Base-by-base conservation (phyloP, 2,329 filamentous ascomycete species). In the Exophiala mesophila region DNA sequence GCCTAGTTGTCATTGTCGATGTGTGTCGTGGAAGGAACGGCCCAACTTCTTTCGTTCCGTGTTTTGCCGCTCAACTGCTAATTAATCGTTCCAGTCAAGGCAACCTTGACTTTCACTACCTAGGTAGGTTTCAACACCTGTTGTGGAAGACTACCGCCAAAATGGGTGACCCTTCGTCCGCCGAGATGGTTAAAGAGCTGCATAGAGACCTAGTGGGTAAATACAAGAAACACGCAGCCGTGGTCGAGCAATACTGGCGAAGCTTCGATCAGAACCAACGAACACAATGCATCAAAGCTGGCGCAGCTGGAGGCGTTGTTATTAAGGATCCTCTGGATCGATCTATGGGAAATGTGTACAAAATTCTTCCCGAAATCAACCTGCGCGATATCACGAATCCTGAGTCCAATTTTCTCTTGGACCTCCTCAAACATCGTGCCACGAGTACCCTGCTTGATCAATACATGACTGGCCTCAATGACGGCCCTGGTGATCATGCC, bases 281-380 rank as follows among this genome's bases (percentile, higher is more conserved):
- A 3, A 49, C 49, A 12, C 55, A 49, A 44, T 64, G 61, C 36
- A 47, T 71, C 36, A 63, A 58, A 31, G 63, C 52, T 2, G 66
- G 63, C 1, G 48, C 59, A 1, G 46, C 38, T 0, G 59, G 65
- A 0, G 62, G 63, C 5, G 40, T 36, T 7, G 59, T 71, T 2
- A 55, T 70, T 13, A 60, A 61, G 40, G 54, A 66, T 32, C 41
- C 61, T 1, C 18, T 16, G 2, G 68, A 73, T 38, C 18, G 19
- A 2, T 60, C 62, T 0, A 10, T 70, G 17, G 67, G 65, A 1
- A 57, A 58, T n/a, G 54, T 65, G 12, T 64, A 48, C 51, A 66
- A 64, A n/a, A 32, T 71, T 2, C 50, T 66, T 0, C 67, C 69
- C 0, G 72, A 73, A 35, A 65, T 61, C 60, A 72, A 74, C 42